Percentiles rank a stretch among this genome's conserved stretches.
These are phyloP conservation scores for Pseudonitzschia multiseries DNA, from an alignment of 108 stramenopile species.

Conservation along the genomic window DNA sequence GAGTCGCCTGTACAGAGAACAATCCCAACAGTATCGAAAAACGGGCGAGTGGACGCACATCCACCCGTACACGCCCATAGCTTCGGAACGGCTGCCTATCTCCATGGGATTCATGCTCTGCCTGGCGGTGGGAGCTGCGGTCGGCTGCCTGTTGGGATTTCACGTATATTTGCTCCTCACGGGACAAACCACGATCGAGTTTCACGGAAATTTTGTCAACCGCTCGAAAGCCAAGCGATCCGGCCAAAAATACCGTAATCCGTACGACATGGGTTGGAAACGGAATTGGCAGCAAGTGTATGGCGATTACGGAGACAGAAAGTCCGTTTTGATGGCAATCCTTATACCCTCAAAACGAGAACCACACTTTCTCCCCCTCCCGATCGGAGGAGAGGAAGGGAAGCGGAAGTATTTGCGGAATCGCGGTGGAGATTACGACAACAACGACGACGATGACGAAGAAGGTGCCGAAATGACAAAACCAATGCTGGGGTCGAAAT, in stretches of 20 bases:
- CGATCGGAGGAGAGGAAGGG: slow-evolving; percentile 53
- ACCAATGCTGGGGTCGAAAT: neutral
- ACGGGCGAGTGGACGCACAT: slow-evolving; percentile 28
- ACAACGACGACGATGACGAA: neutral
- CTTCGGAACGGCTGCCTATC: slow-evolving; percentile 58
- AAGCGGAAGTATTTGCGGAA: slow-evolving; percentile 15
- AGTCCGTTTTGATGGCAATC: slow-evolving; percentile 32
- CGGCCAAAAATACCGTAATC: slow-evolving; percentile 62
- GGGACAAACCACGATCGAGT: slow-evolving; percentile 91
- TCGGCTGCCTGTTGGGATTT: slow-evolving; percentile 68
- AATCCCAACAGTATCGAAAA: slow-evolving; percentile 33
- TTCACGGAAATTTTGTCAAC: slow-evolving; percentile 76
- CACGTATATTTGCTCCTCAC: slow-evolving; percentile 75
- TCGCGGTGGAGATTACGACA: neutral
- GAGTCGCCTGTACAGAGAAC: slow-evolving; percentile 43
- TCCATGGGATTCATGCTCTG: slow-evolving; percentile 84
- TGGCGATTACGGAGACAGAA: slow-evolving; percentile 29
- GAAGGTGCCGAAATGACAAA: slow-evolving; percentile 3
- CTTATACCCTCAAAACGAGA: slow-evolving; percentile 69
- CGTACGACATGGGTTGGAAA: slow-evolving; percentile 66
- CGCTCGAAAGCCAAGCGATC: slow-evolving; percentile 38
- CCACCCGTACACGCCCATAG: slow-evolving; percentile 58
- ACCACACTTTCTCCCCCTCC: slow-evolving; percentile 85
- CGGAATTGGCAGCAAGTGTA: slow-evolving; percentile 81
- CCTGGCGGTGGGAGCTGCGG: slow-evolving; percentile 72